These are phyloP conservation scores for Dacryopinax primogenitus DNA, from an alignment of 768 basidiomycete genomes.

Conservation along the genomic window DNA sequence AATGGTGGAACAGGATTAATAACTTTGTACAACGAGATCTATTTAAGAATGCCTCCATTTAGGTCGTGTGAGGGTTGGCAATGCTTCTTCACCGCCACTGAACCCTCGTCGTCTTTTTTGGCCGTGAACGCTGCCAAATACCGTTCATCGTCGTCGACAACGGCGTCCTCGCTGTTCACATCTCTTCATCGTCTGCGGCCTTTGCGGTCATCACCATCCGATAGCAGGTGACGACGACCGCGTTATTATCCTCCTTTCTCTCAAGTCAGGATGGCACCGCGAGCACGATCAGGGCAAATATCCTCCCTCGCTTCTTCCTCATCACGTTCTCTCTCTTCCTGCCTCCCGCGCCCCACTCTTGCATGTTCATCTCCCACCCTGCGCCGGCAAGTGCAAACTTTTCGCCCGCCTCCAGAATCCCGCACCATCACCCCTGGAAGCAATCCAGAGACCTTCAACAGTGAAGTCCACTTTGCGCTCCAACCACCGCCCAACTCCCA, in stretches of 20 bases:
- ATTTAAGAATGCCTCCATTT: neutral
- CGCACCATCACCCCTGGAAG: neutral
- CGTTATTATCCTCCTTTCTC: neutral
- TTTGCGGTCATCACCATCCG: neutral
- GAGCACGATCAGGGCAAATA: neutral
- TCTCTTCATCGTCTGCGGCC: too few species aligned
- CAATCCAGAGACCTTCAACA: neutral
- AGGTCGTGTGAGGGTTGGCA: neutral
- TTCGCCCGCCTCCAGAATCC: neutral
- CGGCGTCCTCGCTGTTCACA: neutral
- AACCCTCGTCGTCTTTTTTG: neutral
- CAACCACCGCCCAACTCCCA: constrained; percentile 63
- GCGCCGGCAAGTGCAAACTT: neutral
- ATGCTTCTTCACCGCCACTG: constrained; percentile 7
- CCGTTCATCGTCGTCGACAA: neutral
- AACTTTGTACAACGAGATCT: neutral
- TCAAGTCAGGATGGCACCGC: neutral
- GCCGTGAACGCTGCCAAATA: neutral
- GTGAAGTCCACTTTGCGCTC: constrained; percentile 23
- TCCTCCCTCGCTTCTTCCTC: constrained; percentile 1
- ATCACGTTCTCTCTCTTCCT: neutral
- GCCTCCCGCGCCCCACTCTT: neutral
- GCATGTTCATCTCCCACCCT: neutral
- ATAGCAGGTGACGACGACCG: neutral
- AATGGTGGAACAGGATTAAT: too few species aligned